Evolutionary conservation across 2,329 filamentous ascomycete species (phyloP), one percentile per base, ranked within the genome.

Genomic region (Diaporthe sp.): DNA sequence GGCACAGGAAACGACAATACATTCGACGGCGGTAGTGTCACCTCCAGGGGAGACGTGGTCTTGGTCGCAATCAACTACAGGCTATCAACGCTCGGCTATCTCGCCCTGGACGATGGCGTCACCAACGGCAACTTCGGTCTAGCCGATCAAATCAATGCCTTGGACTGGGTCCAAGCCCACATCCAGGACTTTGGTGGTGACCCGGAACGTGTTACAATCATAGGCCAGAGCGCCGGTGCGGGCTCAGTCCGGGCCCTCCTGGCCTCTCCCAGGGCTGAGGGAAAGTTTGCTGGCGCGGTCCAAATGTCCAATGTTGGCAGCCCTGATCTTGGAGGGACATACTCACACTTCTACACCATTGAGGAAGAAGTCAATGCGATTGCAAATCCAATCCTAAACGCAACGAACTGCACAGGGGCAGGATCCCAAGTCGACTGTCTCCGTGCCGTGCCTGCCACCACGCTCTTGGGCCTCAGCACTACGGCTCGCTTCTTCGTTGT

Each of bases 11-110:
- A 83, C 70, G 83, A 85, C 59, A 76, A 81, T 1, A 82, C 82
- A 2, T 83, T 82, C 39, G 90, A 92, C 76, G 88, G 89, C 28
- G 88, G 88, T 3, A 90, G 90, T 77, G 82, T 92, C 4, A 90
- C 88, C 0, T 90, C 89, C 3, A 86, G 90, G 67, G 89, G 89
- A 31, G 90, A 92, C 76, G 86, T 92, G 25, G 88, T 92, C 0
- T 86, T 91, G 4, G 90, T 92, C 10, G 81, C 83, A 28, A 89
- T 92, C 83, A 92, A 92, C 82, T 92, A 92, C 80, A 88, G 91
- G 12, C 82, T 92, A 4, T 86, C 85, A 0, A 90, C 89, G 0
- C 84, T 92, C 0, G 91, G 91, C 0, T 92, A 91, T 78, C 82
- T 92, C 0, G 90, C 90, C 0, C 84, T 91, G 10, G 78, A 84